phyloP scores from a whole-genome alignment of 1,284 basidiomycete genomes.

The Rhodotorula sp. region DNA sequence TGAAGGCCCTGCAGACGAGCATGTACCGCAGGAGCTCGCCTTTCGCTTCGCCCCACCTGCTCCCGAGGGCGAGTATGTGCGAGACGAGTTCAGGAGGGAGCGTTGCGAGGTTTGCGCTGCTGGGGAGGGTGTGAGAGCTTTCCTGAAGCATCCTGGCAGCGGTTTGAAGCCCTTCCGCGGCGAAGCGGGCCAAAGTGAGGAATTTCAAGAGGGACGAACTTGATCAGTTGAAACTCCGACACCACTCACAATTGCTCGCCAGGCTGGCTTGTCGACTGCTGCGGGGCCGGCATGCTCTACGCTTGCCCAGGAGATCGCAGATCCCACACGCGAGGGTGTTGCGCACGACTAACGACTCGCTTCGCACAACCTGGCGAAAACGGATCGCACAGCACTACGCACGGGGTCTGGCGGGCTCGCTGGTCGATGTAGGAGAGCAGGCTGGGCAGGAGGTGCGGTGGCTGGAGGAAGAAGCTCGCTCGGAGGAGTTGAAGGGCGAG shows the following conservation, averaged over 20 bases:
- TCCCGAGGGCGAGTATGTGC: background rate
- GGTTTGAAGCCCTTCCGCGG: background rate
- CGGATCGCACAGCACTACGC: background rate
- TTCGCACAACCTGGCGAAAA: background rate
- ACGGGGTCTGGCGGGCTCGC: background rate
- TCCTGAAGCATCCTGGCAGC: background rate
- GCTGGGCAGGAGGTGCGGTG: constrained; percentile 19
- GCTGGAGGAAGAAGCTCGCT: constrained; percentile 10
- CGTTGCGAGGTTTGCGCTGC: background rate
- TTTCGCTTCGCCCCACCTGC: no score
- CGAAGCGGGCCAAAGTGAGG: background rate
- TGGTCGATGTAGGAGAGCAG: background rate
- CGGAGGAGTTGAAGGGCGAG: background rate
- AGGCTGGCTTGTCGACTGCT: no score
- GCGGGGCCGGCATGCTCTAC: no score
- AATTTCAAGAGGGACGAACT: no score
- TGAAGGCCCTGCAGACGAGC: constrained; percentile 2
- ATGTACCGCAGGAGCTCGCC: background rate
- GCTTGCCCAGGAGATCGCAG: no score
- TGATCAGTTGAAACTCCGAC: no score
- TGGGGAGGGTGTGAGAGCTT: background rate
- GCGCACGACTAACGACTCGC: background rate
- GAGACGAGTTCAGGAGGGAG: constrained; percentile 2
- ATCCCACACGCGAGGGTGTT: no score
- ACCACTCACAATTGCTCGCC: no score